Percentiles rank a stretch among this genome's conserved stretches.
These are phyloP conservation scores for Aureobasidium sp. DNA, from an alignment of 2,329 filamentous ascomycete species.

Conservation along the genomic window DNA sequence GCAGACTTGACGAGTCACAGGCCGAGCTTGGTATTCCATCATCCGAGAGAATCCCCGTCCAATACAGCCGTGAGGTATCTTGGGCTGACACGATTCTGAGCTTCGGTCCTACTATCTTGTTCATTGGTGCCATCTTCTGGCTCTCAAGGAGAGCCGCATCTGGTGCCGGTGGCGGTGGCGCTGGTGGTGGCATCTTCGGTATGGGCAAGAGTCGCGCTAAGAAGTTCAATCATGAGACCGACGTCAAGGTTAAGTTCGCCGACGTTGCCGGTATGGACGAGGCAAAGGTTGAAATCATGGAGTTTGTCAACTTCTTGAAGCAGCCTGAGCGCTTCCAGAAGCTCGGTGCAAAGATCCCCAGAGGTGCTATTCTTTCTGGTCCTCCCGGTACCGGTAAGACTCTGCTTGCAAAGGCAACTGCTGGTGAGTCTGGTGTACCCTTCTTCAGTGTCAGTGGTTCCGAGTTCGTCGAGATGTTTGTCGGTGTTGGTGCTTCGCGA, in stretches of 20 bases:
- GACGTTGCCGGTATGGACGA: conserved; percentile 98
- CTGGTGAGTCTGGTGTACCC: conserved; percentile 90
- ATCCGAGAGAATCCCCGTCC: conserved; percentile 85
- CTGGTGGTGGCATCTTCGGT: conserved; percentile 72
- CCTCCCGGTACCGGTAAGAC: conserved; percentile 98
- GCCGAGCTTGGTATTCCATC: conserved; percentile 76
- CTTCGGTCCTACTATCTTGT: conserved; percentile 78
- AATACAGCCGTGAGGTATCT: conserved; percentile 69
- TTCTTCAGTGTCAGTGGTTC: conserved; percentile 99
- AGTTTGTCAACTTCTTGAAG: conserved; percentile 96
- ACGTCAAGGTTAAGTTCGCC: conserved; percentile 92
- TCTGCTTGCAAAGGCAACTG: conserved; percentile 90
- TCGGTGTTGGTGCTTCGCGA: conserved; percentile 92
- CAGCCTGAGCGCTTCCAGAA: conserved; percentile 87
- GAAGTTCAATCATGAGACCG: conserved; percentile 94
- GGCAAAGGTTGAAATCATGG: conserved; percentile 97
- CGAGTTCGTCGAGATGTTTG: conserved; percentile 99
- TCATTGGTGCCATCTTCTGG: conserved; percentile 77
- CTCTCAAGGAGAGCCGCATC: conserved; percentile 66
- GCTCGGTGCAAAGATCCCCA: conserved; percentile 93
- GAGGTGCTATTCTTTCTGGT: conserved; percentile 93
- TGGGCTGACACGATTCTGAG: conserved; percentile 65
- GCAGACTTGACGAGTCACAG: conserved; percentile 79
- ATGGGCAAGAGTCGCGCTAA: conserved; percentile 95
- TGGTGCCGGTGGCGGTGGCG: conserved; percentile 48